Conservation (phyloP, 495 filamentous ascomycete genomes). For the Bacidia gigantensis region DNA sequence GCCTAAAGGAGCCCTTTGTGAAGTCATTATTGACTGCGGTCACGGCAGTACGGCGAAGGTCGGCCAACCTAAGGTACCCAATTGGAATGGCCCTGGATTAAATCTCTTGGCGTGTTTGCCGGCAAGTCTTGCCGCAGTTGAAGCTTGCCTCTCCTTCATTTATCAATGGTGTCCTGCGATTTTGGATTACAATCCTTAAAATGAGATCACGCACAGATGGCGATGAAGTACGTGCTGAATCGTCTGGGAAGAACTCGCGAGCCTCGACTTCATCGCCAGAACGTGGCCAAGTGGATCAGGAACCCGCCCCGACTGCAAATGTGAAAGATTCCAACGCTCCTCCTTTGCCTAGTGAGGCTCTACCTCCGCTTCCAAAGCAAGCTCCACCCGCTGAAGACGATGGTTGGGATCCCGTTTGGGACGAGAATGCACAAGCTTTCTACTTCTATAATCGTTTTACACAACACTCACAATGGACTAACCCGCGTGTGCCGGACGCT, state of each 20-base stretch:
- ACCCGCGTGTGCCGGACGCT: slow-evolving; percentile 58
- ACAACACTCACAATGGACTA: slow-evolving; percentile 68
- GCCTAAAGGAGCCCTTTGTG: background rate
- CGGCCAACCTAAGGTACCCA: background rate
- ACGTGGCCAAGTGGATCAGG: slow-evolving; percentile 1
- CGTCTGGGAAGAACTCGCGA: background rate
- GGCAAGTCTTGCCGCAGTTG: background rate
- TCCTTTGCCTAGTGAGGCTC: slow-evolving; percentile 37
- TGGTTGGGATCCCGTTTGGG: slow-evolving; percentile 83
- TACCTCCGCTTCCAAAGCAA: slow-evolving; percentile 39
- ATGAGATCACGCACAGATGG: background rate
- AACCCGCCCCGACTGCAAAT: background rate
- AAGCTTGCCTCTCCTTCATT: too few relatives aligned
- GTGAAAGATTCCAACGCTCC: slow-evolving; percentile 20
- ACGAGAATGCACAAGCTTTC: slow-evolving; percentile 50
- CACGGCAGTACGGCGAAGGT: background rate
- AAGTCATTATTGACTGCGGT: background rate
- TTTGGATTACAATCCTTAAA: too few relatives aligned
- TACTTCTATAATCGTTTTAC: slow-evolving; percentile 89
- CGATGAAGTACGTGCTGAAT: background rate
- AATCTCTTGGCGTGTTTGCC: background rate
- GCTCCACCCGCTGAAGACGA: slow-evolving; percentile 50
- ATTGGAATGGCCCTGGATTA: background rate
- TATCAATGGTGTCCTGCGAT: too few relatives aligned
- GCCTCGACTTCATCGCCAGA: background rate